Evolutionary conservation across 331 rosid species (phyloP).

Genomic region (Malus hybrid): DNA sequence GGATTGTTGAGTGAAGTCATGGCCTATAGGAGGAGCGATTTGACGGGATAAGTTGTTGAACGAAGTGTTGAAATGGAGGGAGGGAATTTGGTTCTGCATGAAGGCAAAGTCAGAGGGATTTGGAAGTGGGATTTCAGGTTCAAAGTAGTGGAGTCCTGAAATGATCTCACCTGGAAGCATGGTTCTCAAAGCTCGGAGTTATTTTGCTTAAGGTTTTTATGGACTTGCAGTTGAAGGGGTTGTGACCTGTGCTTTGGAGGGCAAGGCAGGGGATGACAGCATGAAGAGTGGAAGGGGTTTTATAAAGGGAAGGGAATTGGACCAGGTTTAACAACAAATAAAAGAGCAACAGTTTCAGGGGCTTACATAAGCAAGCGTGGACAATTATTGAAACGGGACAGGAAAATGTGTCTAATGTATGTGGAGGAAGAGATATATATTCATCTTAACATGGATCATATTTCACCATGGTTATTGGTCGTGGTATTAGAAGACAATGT

Average conservation of each 20-base stretch:
- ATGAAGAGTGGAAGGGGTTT: conserved; percentile 27
- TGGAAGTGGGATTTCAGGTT: conserved; percentile 35
- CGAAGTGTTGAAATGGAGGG: conserved; percentile 20
- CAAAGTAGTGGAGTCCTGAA: conserved; percentile 36
- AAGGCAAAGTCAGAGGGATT: conserved; percentile 22
- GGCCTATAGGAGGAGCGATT: conserved; percentile 18
- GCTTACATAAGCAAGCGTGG: conserved; percentile 41
- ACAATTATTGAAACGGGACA: conserved; percentile 42
- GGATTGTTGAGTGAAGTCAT: conserved; percentile 34
- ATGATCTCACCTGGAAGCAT: conserved; percentile 57
- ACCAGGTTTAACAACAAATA: background rate
- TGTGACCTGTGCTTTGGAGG: conserved; percentile 1
- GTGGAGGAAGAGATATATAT: conserved; percentile 25
- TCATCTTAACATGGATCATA: conserved; percentile 18
- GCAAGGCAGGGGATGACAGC: conserved; percentile 25
- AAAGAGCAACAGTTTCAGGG: conserved; percentile 22
- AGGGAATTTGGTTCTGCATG: conserved; percentile 30
- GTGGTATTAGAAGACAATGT: conserved; percentile 11
- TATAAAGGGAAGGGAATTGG: conserved; percentile 34
- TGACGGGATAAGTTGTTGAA: conserved; percentile 30
- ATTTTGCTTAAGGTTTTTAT: background rate
- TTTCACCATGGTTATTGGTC: conserved; percentile 17
- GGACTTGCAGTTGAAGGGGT: background rate
- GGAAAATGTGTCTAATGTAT: conserved; percentile 24
- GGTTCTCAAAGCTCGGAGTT: conserved; percentile 1